Evolutionary conservation across 2,329 filamentous ascomycete genomes (phyloP).

Genomic region (Aspergillus flavus): DNA sequence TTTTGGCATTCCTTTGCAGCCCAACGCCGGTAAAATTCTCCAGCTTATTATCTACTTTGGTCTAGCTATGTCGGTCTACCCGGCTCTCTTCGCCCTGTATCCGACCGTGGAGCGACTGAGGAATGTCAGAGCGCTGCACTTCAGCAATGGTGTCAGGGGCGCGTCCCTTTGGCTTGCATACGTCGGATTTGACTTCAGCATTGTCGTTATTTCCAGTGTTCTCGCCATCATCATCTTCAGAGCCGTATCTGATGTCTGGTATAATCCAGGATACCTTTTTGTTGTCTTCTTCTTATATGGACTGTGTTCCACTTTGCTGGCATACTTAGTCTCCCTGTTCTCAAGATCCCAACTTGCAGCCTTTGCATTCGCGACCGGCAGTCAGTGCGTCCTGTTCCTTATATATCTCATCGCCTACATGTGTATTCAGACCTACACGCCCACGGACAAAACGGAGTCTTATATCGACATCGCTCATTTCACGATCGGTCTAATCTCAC

Average conservation of each 20-base stretch:
- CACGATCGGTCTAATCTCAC: constrained; percentile 71
- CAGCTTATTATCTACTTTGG: constrained; percentile 82
- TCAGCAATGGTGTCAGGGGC: constrained; percentile 85
- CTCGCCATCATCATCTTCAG: constrained; percentile 71
- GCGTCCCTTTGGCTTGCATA: constrained; percentile 86
- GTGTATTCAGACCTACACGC: constrained; percentile 72
- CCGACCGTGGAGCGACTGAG: constrained; percentile 79
- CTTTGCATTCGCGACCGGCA: constrained; percentile 79
- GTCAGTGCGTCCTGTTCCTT: constrained; percentile 72
- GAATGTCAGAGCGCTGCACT: constrained; percentile 82
- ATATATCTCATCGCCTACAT: constrained; percentile 73
- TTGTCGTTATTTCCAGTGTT: constrained; percentile 69
- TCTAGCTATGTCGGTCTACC: constrained; percentile 75
- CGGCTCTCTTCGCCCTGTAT: constrained; percentile 86
- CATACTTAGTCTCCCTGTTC: constrained; percentile 81
- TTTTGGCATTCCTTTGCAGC: constrained; percentile 74
- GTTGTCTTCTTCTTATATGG: constrained; percentile 80
- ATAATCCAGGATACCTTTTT: constrained; percentile 78
- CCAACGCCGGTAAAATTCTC: constrained; percentile 70
- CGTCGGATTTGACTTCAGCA: constrained; percentile 74
- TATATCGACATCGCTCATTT: constrained; percentile 73
- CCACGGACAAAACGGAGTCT: constrained; percentile 68
- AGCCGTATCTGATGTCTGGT: constrained; percentile 67
- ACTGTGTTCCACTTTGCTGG: constrained; percentile 71
- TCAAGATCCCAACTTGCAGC: constrained; percentile 77